Base-by-base conservation (phyloP, 2,329 filamentous ascomycete species). In the Fonsecaea monophora region DNA sequence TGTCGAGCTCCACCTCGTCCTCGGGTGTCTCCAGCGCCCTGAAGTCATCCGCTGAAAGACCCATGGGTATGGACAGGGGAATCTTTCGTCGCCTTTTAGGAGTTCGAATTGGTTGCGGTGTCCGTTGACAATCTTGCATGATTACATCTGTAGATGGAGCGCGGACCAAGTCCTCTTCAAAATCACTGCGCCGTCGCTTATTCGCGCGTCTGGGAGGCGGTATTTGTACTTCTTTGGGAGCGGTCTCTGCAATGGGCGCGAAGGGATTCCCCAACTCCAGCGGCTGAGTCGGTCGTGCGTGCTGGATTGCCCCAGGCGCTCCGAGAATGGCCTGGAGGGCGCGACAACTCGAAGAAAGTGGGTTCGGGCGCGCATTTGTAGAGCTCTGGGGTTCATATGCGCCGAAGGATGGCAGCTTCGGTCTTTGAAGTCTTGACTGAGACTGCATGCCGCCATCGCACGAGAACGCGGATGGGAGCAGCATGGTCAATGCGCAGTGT, bases 391-490 rank as follows among this genome's bases (percentile, higher is more conserved):
- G 73, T 34, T 79, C 75, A 3, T 79, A 76, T 12, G 75, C 75
- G 3, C 79, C 78, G 12, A 81, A 80, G 54, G 74, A 77, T 2
- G 59, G 70, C 13, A 73, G 64, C 57, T 69, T 68, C 13, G 71
- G 71, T 53, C 71, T 55, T 35, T 65, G 61, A 32, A 66, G 63
- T 30, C 59, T 58, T 38, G 42, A 42, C 21, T 70, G 60, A 40
- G 60, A 67, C 61, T 61, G 74, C 62, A 65, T 74, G 77, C 73
- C 69, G 40, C 62, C 67, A 38, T 82, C 80, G 77, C 81, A 82
- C 64, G 79, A 73, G 58, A 82, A 73, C 37, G 81, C 81, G 8
- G 81, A 82, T 65, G 80, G 81, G 65, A 82, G 79, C 56, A 82
- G 72, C 81, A 82, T 74, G 64, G 56, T 59, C 56, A 67, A 62